Conservation (phyloP, 192 early-diverging fungal species). For the Chytriomyces confervae region DNA sequence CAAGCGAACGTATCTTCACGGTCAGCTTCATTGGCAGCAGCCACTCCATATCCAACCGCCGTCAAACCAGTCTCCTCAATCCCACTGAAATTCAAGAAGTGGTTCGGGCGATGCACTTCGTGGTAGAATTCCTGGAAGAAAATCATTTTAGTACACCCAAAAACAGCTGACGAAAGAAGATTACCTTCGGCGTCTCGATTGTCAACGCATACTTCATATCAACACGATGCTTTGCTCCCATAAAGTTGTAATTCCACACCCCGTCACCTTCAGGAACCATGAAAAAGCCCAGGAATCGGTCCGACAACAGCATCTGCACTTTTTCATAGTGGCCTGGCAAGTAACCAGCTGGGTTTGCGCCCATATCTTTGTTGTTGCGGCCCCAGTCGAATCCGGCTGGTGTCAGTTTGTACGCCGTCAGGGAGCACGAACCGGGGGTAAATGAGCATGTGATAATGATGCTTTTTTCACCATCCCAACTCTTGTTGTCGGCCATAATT, state of each 20-base stretch:
- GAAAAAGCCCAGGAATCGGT: slow-evolving; percentile 97
- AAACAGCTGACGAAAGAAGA: background rate
- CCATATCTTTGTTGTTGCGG: slow-evolving; percentile 84
- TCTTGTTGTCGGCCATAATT: slow-evolving; percentile 82
- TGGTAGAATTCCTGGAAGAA: slow-evolving; percentile 85
- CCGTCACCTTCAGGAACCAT: slow-evolving; percentile 95
- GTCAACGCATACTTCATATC: slow-evolving; percentile 92
- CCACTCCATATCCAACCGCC: slow-evolving; percentile 51
- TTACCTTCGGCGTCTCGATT: slow-evolving; percentile 85
- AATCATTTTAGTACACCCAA: slow-evolving; percentile 10
- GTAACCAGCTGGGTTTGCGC: slow-evolving; percentile 84
- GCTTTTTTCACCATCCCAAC: slow-evolving; percentile 96
- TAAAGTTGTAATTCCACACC: slow-evolving; percentile 99
- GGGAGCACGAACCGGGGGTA: slow-evolving; percentile 95
- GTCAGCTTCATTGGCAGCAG: slow-evolving; percentile 49
- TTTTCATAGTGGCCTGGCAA: slow-evolving; percentile 89
- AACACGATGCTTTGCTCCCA: slow-evolving; percentile 89
- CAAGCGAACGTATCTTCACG: slow-evolving; percentile 57
- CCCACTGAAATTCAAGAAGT: slow-evolving; percentile 86
- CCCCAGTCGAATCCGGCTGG: slow-evolving; percentile 99
- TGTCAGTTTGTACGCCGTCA: slow-evolving; percentile 94
- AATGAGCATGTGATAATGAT: slow-evolving; percentile 94
- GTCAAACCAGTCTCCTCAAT: slow-evolving; percentile 52
- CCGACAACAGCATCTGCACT: slow-evolving; percentile 95
- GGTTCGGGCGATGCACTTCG: slow-evolving; percentile 91